Conservation (phyloP, 371 early-diverging fungal genomes). For the Actinomortierella ambigua region DNA sequence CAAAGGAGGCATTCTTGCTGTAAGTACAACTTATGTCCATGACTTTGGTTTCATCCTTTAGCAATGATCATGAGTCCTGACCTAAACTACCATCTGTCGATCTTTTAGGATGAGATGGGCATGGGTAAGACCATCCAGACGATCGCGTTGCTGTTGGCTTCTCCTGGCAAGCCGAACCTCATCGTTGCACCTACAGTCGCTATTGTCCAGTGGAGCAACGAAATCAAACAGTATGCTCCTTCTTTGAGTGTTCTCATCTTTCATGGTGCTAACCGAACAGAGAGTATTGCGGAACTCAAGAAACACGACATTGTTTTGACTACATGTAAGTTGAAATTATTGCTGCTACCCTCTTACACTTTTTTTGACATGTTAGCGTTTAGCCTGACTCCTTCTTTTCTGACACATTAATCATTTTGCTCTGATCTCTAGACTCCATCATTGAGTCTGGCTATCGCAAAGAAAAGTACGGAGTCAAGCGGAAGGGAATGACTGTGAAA, state of each 20-base stretch:
- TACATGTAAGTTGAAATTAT: conserved; percentile 60
- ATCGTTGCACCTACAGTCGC: conserved; percentile 92
- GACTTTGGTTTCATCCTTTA: neutral
- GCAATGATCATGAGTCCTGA: neutral
- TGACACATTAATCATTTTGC: too few species aligned
- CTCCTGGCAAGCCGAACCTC: conserved; percentile 75
- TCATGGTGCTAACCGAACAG: conserved; percentile 71
- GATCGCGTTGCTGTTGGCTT: conserved; percentile 80
- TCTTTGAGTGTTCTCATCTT: conserved; percentile 69
- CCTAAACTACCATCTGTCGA: neutral
- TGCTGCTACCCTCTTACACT: neutral
- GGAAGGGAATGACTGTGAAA: conserved; percentile 61
- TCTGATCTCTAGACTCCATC: conserved; percentile 60
- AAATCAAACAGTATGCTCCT: conserved; percentile 77
- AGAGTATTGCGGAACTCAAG: conserved; percentile 52
- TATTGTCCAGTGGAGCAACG: conserved; percentile 88
- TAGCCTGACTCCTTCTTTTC: neutral
- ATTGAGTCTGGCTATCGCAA: conserved; percentile 78
- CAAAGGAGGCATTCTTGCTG: conserved; percentile 84
- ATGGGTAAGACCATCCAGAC: conserved; percentile 99
- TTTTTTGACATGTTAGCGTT: neutral
- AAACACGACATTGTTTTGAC: conserved; percentile 85
- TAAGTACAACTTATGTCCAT: conserved; percentile 26
- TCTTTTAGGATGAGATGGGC: conserved; percentile 90
- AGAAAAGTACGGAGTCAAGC: conserved; percentile 71